Evolutionary conservation across 1,139 yeast genomes (phyloP).

Genomic region (Sugiyamaella xylanicola): DNA sequence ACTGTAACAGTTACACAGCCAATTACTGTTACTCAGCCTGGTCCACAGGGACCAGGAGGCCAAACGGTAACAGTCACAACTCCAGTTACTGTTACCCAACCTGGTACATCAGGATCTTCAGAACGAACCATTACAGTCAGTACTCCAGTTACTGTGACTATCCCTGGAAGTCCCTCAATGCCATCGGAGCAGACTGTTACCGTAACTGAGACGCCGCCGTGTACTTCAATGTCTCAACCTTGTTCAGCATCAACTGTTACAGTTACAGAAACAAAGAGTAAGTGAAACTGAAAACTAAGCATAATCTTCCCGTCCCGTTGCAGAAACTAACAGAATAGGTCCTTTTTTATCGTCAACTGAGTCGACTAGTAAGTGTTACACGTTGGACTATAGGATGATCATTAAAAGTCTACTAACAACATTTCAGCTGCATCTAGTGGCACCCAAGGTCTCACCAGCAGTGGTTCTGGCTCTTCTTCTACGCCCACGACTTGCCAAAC

Average conservation of each 20-base stretch:
- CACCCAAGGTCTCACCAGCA: slow-evolving; percentile 43
- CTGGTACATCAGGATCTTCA: slow-evolving; percentile 5
- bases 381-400: too few relatives aligned
- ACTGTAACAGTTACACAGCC: slow-evolving; percentile 22
- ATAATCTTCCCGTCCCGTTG: background rate
- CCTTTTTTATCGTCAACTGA: slow-evolving; percentile 44
- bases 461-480: slow-evolving; percentile 37
- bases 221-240: slow-evolving; percentile 8
- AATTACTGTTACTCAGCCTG: slow-evolving; percentile 23
- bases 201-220: slow-evolving; percentile 7
- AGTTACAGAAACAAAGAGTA: slow-evolving; percentile 26
- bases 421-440: slow-evolving; percentile 38
- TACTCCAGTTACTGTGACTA: slow-evolving; percentile 1
- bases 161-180: background rate
- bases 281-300: slow-evolving; percentile 8
- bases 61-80: slow-evolving; percentile 19
- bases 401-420: slow-evolving; percentile 12
- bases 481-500: slow-evolving; percentile 7
- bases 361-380: slow-evolving; percentile 35
- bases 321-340: slow-evolving; percentile 21
- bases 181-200: slow-evolving; percentile 6
- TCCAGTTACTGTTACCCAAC: slow-evolving; percentile 17
- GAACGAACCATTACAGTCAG: slow-evolving; percentile 2
- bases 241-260: slow-evolving; percentile 18
- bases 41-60: slow-evolving; percentile 18